Base-by-base conservation (phyloP, 2,329 filamentous ascomycete species). In the Claviceps spartinae region DNA sequence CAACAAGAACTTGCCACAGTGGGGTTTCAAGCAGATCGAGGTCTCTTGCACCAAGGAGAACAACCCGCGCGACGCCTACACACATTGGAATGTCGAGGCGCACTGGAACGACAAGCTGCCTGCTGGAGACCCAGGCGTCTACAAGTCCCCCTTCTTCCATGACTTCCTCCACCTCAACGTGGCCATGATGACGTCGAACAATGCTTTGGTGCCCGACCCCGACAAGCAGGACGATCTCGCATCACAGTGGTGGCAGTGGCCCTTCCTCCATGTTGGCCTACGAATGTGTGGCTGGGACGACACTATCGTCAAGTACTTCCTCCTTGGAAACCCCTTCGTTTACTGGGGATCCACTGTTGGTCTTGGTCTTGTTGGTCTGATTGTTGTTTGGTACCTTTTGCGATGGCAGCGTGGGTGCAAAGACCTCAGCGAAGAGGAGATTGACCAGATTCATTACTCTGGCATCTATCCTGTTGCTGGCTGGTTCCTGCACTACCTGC, bases 101-200 rank as follows among this genome's bases (percentile, higher is more conserved):
- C 93, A 98, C 70, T 82, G 76, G 68, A 98, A 98, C 67, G 90
- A 96, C 14, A 93, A 85, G 73, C 79, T 97, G 26, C 91, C 93
- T 41, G 81, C 87, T 56, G 85, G 86, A 60, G 86, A 96, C 68
- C 87, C 93, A 51, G 88, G 86, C 61, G 84, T 87, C 52, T 98
- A 96, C 75, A 95, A 87, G 72, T 97, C 91, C 38, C 93, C 94
- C 2, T 98, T 98, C 77, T 76, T 95, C 64, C 90, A 95, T 65
- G 93, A 98, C 69, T 98, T 98, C 63, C 84, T 98, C 57, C 93
- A 98, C 68, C 75, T 97, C 55, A 98, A 98, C 66, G 93, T 98
- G 56, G 93, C 93, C 56, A 98, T 98, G 93, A 96, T 97, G 91
- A 98, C 93, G 3, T 97, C 93, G 41, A 98, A 98, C 78, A 98